A percentile compares a stretch with the other conserved stretches of the same genome.
Evolutionary conservation across 1,139 yeast genomes (phyloP).

Genomic region (Kurtzmaniella quercitrusa): DNA sequence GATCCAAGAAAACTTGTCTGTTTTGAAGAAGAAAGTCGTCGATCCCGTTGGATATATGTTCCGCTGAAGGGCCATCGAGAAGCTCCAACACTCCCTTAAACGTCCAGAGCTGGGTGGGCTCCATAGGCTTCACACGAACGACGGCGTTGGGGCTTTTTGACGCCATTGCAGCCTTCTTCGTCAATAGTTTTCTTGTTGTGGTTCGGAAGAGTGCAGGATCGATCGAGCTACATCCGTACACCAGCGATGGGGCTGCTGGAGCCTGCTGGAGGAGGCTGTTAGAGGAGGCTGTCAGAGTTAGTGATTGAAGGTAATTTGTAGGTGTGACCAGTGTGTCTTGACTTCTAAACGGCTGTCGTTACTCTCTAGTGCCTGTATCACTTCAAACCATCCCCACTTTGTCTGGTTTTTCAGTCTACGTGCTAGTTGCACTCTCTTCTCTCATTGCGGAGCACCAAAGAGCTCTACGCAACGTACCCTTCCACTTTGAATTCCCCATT

Average conservation of each 20-base stretch:
- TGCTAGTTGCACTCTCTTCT: no score
- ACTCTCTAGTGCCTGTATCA: no score
- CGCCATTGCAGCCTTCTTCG: background rate
- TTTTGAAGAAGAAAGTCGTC: constrained; percentile 43
- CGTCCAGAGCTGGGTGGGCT: constrained; percentile 41
- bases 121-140: constrained; percentile 26
- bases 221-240: background rate
- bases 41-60: constrained; percentile 34
- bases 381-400: no score
- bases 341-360: no score
- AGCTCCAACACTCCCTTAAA: constrained; percentile 38
- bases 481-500: no score
- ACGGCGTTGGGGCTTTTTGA: constrained; percentile 1
- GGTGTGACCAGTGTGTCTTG: no score
- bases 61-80: constrained; percentile 28
- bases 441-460: no score
- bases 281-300: no score
- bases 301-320: no score
- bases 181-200: background rate
- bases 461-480: no score
- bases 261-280: no score
- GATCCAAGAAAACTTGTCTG: constrained; percentile 22
- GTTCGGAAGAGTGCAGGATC: background rate
- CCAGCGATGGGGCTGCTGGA: background rate
- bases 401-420: no score